phyloP scores from a whole-genome alignment of 2,329 filamentous ascomycete species.

The Beauveria varroae region DNA sequence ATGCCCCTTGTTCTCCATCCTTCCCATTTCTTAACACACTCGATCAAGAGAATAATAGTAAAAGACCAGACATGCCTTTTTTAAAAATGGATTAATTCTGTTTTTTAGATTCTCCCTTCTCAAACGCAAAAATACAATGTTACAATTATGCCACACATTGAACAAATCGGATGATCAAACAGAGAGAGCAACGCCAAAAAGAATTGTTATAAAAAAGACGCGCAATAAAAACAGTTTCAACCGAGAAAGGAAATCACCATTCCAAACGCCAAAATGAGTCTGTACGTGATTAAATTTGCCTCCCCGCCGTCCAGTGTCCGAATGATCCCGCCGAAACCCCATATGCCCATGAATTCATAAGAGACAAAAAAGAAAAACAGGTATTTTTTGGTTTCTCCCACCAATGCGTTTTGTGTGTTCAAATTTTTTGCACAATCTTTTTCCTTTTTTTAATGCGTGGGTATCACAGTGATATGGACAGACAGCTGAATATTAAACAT shows the following conservation, averaged over 20 bases:
- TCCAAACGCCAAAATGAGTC: conserved; percentile 12
- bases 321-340: not conserved
- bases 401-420: not conserved
- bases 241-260: not conserved
- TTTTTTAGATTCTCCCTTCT: too few relatives aligned
- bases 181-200: not conserved
- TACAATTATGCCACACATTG: not conserved
- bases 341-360: not conserved
- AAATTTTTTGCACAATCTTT: not conserved
- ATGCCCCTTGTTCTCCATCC: too few relatives aligned
- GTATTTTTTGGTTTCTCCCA: not conserved
- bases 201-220: not conserved
- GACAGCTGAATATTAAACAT: conserved; percentile 40
- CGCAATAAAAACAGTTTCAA: not conserved
- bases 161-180: not conserved
- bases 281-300: conserved; percentile 6
- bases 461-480: conserved; percentile 4
- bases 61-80: too few relatives aligned
- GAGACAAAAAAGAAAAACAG: not conserved
- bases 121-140: not conserved
- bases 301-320: not conserved
- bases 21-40: too few relatives aligned
- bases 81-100: too few relatives aligned
- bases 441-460: not conserved
- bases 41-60: too few relatives aligned